Evolutionary conservation across 768 basidiomycete genomes (phyloP).

Genomic region (Calocera viscosa): DNA sequence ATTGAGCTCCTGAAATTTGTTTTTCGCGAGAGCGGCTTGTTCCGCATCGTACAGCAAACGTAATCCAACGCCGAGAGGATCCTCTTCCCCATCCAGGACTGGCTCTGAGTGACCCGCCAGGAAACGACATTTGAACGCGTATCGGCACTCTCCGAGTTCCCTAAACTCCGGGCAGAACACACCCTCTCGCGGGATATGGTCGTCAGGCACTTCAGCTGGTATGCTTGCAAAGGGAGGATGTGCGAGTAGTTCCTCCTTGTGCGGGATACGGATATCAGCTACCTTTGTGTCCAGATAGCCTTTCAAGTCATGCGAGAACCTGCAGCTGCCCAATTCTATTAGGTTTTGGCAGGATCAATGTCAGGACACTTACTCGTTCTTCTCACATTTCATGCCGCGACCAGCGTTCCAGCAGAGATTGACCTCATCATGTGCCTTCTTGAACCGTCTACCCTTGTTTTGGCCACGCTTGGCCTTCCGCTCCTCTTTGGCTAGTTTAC

Average conservation of each 20-base stretch:
- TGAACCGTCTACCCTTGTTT: slow-evolving; percentile 74
- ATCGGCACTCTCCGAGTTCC: slow-evolving; percentile 61
- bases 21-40: slow-evolving; percentile 39
- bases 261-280: slow-evolving; percentile 53
- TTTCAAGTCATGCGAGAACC: slow-evolving; percentile 62
- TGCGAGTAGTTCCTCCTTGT: slow-evolving; percentile 32
- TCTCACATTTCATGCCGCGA: slow-evolving; percentile 54
- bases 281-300: slow-evolving; percentile 68
- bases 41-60: slow-evolving; percentile 39
- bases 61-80: slow-evolving; percentile 30
- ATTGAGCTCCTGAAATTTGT: slow-evolving; percentile 53
- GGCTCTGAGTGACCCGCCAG: slow-evolving; percentile 51
- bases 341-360: not conserved
- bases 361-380: slow-evolving; percentile 40
- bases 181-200: slow-evolving; percentile 18
- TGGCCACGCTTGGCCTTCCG: slow-evolving; percentile 65
- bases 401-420: slow-evolving; percentile 76
- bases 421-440: slow-evolving; percentile 62
- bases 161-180: slow-evolving; percentile 53
- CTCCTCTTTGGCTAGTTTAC: slow-evolving; percentile 46
- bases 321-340: slow-evolving; percentile 40
- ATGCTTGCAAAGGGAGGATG: slow-evolving; percentile 40
- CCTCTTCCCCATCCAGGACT: slow-evolving; percentile 36
- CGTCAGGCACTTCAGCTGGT: slow-evolving; percentile 20
- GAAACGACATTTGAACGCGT: slow-evolving; percentile 85